phyloP scores from a whole-genome alignment of 257 asterid species.

The Marsdenia floribunda region DNA sequence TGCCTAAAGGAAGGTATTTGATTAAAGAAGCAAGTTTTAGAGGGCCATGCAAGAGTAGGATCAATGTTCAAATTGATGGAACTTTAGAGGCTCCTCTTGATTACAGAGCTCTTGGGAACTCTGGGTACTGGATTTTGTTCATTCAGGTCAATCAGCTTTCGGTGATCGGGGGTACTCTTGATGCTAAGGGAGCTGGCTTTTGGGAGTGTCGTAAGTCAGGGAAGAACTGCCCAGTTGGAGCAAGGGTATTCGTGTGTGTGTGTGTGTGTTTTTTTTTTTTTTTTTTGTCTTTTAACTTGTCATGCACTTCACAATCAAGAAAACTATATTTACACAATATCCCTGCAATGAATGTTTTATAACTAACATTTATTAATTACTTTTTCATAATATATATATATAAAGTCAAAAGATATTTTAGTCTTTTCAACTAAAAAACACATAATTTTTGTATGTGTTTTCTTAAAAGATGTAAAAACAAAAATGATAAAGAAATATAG shows the following conservation, averaged over 20 bases:
- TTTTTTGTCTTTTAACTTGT: too few species aligned
- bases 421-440: too few species aligned
- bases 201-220: constrained; percentile 52
- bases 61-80: constrained; percentile 43
- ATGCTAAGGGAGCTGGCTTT: constrained; percentile 48
- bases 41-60: constrained; percentile 52
- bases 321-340: too few species aligned
- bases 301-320: too few species aligned
- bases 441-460: too few species aligned
- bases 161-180: constrained; percentile 46
- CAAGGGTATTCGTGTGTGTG: constrained; percentile 41
- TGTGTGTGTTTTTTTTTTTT: too few species aligned
- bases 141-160: constrained; percentile 37
- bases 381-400: too few species aligned
- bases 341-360: too few species aligned
- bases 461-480: too few species aligned
- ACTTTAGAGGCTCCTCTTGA: constrained; percentile 53
- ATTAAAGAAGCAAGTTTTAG: constrained; percentile 37
- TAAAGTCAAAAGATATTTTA: too few species aligned
- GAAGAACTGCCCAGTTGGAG: constrained; percentile 52
- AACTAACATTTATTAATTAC: too few species aligned
- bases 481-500: too few species aligned
- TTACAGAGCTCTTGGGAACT: constrained; percentile 30
- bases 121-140: constrained; percentile 57
- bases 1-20: constrained; percentile 58